Evolutionary conservation across 108 stramenopile genomes (phyloP), one percentile per base, ranked within the genome.

Genomic region (Cyclotella kingstonii): DNA sequence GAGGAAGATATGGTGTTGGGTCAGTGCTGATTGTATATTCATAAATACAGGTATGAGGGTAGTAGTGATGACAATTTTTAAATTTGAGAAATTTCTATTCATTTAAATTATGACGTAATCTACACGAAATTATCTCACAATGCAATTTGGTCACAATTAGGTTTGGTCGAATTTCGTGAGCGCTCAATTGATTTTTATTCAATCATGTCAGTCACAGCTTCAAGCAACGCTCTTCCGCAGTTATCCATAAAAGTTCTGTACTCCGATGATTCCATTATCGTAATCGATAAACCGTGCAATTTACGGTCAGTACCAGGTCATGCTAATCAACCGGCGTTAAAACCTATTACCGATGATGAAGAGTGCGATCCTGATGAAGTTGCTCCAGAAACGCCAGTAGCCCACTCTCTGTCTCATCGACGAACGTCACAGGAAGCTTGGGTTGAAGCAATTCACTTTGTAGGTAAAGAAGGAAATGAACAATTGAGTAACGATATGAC

Each of bases 291-390:
- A 46, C 87, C 91, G 10, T 54, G 63, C 30, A 56, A 84, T 72
- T 58, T 93, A 33, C 77, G 86, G 26, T 86, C 86, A 30, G 86
- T 89, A 0, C 87, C 87, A 11, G 87, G 91, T 5, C 67, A 81
- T 66, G 86, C 81, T 3, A 53, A 72, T 29, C 54, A 54, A 14
- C 62, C 80, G 0, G 27, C 63, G 39, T 36, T 21, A 42, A 2
- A 54, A 38, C 19, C 34, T 29, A 30, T 3, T 19, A 43, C 42
- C 53, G 40, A 17, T 14, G 14, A 33, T 18, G 39, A 30, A 14
- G 56, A 35, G 5, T 0, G 30, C 22, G 19, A 53, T 39, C 34
- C 36, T 26, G 70, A 7, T 30, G 29, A 27, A 48, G 43, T 62
- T 42, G 42, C 48, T 49, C 30, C 14, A 18, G 49, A 44, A 36